These are phyloP conservation scores for Magnusiomyces ingens DNA, from an alignment of 1,139 yeast genomes.

Conservation along the genomic window DNA sequence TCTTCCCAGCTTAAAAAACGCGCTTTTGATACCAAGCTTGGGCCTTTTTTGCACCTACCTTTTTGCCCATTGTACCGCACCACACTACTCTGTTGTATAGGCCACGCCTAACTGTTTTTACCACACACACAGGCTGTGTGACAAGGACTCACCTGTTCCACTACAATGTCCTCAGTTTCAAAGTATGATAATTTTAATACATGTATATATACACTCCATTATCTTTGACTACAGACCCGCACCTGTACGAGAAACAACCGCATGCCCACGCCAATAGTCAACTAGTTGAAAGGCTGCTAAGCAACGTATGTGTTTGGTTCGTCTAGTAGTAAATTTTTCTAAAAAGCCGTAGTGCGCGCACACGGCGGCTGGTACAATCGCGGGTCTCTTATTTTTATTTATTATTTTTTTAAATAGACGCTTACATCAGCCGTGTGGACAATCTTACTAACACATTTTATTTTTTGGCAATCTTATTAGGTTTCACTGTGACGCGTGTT, in stretches of 20 bases:
- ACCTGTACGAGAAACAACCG: too few relatives aligned
- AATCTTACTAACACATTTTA: not conserved
- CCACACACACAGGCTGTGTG: too few relatives aligned
- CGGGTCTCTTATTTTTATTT: not conserved
- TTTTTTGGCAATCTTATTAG: slow-evolving; percentile 15
- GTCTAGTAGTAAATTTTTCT: not conserved
- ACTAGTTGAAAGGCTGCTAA: too few relatives aligned
- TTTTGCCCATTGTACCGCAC: not conserved
- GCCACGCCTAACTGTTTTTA: too few relatives aligned
- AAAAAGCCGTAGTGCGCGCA: not conserved
- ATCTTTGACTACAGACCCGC: too few relatives aligned
- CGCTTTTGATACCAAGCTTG: not conserved
- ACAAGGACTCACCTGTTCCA: too few relatives aligned
- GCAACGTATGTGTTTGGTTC: not conserved
- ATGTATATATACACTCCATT: too few relatives aligned
- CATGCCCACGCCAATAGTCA: too few relatives aligned
- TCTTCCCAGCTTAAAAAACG: not conserved
- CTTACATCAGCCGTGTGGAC: not conserved
- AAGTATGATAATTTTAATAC: too few relatives aligned
- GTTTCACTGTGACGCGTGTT: slow-evolving; percentile 91
- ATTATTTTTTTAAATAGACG: not conserved
- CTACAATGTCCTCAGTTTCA: too few relatives aligned
- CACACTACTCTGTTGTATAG: too few relatives aligned
- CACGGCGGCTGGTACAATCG: not conserved
- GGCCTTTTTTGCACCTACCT: not conserved